Evolutionary conservation across 2,329 filamentous ascomycete genomes (phyloP), one percentile per base, ranked within the genome.

Genomic region (Aspergillus tubingensis): DNA sequence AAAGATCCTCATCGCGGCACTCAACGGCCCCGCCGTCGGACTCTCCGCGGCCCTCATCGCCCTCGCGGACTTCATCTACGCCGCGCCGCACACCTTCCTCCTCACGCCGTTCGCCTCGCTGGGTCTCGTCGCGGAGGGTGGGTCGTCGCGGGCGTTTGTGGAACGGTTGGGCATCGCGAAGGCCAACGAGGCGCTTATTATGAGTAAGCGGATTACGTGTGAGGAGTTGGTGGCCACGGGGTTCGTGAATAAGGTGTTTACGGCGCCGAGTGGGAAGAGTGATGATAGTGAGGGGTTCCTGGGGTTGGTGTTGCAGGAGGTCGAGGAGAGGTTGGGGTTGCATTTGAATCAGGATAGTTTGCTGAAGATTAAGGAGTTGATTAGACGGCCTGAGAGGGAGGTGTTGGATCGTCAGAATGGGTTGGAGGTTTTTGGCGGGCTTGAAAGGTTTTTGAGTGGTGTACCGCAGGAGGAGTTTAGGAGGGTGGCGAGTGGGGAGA

Each of bases 41-140:
- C 88, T 98, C 32, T 91, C 90, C 2, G 95, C 94, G 0, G 93
- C 94, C 0, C 79, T 98, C 0, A 81, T 92, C 60, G 88, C 88
- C 27, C 90, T 91, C 75, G 91, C 91, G 23, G 95, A 98, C 81
- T 98, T 98, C 81, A 86, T 98, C 75, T 98, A 98, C 82, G 88
- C 86, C 72, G 83, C 89, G 0, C 92, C 93, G 0, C 84, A 90
- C 67, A 81, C 92, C 30, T 99, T 92, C 78, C 82, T 98, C 25
- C 86, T 98, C 25, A 96, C 93, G 1, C 95, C 95, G 3, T 98
- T 98, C 79, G 89, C 88, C 4, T 94, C 91, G 1, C 84, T 98
- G 1, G 94, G 95, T 1, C 85, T 99, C 1, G 93, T 98, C 0
- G 85, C 92, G 57, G 95, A 98, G 79, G 95, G 94, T 43, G 91